Evolutionary conservation across 2,329 filamentous ascomycete genomes (phyloP).

Genomic region (Ophiostoma sp.): DNA sequence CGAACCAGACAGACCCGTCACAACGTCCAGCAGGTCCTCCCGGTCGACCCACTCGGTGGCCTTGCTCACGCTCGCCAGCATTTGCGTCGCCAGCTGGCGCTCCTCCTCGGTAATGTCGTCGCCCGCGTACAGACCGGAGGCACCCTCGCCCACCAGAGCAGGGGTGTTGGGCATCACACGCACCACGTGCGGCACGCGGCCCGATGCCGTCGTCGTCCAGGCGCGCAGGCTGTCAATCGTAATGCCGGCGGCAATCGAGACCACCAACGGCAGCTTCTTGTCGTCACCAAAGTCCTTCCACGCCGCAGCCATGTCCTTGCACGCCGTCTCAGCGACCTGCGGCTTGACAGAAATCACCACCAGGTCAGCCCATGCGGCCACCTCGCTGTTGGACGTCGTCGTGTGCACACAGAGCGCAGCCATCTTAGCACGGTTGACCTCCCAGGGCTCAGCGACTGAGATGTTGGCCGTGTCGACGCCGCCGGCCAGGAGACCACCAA

Average conservation of each 20-base stretch:
- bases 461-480: conserved; percentile 48
- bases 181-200: conserved; percentile 46
- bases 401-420: conserved; percentile 47
- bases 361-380: conserved; percentile 46
- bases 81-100: conserved; percentile 44
- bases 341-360: conserved; percentile 55
- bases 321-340: conserved; percentile 50
- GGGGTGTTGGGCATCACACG: conserved; percentile 57
- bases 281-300: conserved; percentile 35
- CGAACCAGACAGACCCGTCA: conserved; percentile 52
- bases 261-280: conserved; percentile 43
- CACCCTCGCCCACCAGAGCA: conserved; percentile 52
- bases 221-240: conserved; percentile 45
- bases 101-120: conserved; percentile 45
- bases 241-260: conserved; percentile 53
- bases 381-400: conserved; percentile 49
- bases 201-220: conserved; percentile 45
- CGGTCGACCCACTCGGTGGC: conserved; percentile 52
- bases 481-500: conserved; percentile 49
- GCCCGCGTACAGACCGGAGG: conserved; percentile 49
- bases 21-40: conserved; percentile 52
- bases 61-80: conserved; percentile 50
- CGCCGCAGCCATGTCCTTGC: conserved; percentile 47
- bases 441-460: conserved; percentile 53
- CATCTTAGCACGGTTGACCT: conserved; percentile 54